Evolutionary conservation across 2,329 filamentous ascomycete species (phyloP), one percentile per base, ranked within the genome.

Genomic region (Fusarium praegraminearum): DNA sequence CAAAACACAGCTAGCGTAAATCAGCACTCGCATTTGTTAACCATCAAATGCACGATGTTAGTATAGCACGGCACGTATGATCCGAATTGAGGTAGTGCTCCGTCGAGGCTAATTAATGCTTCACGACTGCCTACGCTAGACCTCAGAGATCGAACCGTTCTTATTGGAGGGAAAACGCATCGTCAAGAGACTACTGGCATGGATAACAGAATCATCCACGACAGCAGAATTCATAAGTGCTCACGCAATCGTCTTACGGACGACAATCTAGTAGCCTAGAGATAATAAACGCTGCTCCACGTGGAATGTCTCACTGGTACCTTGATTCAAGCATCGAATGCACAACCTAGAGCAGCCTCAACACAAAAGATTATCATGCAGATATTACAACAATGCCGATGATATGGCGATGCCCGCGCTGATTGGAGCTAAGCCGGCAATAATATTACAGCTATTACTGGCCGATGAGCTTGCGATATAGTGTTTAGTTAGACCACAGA

Each of bases 211-310:
- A 12, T 5, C 20, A 41, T 47, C 28, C 28, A 55, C 36, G 36
- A 43, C 36, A 57, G 18, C 55, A 8, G 22, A 43, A 56, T 33
- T 41, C 49, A 57, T 57, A 57, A 55, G 26, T 57, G 49, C 50
- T 35, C 49, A 56, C 49, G 49, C 49, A 57, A 56, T n/a, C 20
- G 22, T 41, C 11, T 7, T 33, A 22, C 20, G 0, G 18, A 43
- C 8, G 3, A 28, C 7, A 16, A 16, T 15, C 2, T n/a, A 4
- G 49, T 4, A 55, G 55, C 28, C 18, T 43, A 3, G n/a, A 15
- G 32, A 18, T 26, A 16, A 8, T 45, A 11, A 30, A 46, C 18
- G 7, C 20, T 12, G 12, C 18, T 30, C 44, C 30, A 20, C 18
- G 5, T 44, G 16, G 16, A 4, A 28, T n/a, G 18, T n/a, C 24